These are phyloP conservation scores for Ascosphaera apis DNA, from an alignment of 2,329 filamentous ascomycete genomes.

Conservation along the genomic window DNA sequence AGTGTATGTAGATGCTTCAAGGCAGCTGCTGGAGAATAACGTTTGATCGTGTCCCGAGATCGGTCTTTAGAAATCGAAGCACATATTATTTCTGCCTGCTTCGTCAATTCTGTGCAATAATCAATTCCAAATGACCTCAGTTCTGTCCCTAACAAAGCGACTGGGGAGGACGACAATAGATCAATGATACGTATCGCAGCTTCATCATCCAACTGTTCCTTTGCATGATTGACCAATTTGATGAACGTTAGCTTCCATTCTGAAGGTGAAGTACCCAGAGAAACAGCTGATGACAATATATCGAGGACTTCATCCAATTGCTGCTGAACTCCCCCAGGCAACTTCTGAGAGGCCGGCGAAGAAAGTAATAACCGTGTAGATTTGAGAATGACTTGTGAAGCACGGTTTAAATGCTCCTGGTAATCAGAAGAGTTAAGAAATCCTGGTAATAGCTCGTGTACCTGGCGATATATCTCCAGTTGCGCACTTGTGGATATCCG, in stretches of 20 bases:
- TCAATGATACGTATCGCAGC: not conserved
- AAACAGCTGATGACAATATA: not conserved
- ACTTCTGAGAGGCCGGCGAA: not conserved
- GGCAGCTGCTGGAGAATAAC: not conserved
- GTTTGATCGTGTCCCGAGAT: not conserved
- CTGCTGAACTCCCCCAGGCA: not conserved
- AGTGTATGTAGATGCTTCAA: not conserved
- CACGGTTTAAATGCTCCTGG: constrained; percentile 3
- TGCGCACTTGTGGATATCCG: constrained; percentile 14
- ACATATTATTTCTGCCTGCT: not conserved
- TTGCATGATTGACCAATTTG: not conserved
- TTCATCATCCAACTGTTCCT: not conserved
- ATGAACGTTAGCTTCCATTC: not conserved
- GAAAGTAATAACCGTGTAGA: not conserved
- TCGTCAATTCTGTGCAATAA: not conserved
- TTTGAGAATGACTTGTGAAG: not conserved
- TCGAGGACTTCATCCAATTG: not conserved
- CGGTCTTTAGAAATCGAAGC: not conserved
- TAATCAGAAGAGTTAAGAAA: constrained; percentile 4
- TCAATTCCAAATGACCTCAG: not conserved
- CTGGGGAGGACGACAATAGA: not conserved
- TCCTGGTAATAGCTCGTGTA: constrained; percentile 10
- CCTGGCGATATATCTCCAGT: constrained; percentile 17
- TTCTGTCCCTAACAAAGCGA: not conserved
- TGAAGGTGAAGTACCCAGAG: not conserved